Base-by-base conservation (phyloP, 306 rosid genomes). In the Malus fusca region DNA sequence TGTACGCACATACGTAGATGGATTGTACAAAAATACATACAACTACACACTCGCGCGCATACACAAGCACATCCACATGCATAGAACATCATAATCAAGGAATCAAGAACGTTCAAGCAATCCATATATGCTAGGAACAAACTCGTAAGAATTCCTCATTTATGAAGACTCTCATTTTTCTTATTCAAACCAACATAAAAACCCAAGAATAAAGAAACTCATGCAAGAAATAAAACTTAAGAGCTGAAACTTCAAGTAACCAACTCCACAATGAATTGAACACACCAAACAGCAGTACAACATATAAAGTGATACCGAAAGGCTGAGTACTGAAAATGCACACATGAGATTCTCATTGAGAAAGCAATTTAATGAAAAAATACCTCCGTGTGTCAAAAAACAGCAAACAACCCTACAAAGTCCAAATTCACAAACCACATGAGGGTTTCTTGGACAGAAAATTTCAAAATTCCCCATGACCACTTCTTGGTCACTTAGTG, bases 211-310 rank as follows among this genome's bases (percentile, higher is more conserved):
- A 60, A 60, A 60, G 33, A 60, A 63, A 30, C 40, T 17, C 43
- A 28, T 15, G 68, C 21, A 63, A 63, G 21, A 63, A 61, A 61
- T 46, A 48, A 46, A 51, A 52, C 37, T 53, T 63, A 43, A 35
- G 42, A 51, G 55, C 26, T 21, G 10, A 72, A 58, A 66, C 40
- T 40, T 21, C 22, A 53, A 53, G 61, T 14, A 63, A 53, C 30
- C 17, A 67, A 69, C 71, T 55, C 51, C 43, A 53, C 74, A 48
- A 10, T 43, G 48, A 43, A 61, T 60, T 72, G 64, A 75, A 78
- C 44, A 30, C 31, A 15, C 25, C 48, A 44, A 56, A 42, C 15
- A 63, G 11, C 8, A 55, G 31, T 23, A 21, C 23, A 19, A 21
- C 15, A 44, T 26, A 75, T 19, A 55, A 55, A 55, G 60, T 55